Evolutionary conservation across 2,329 filamentous ascomycete genomes (phyloP), one percentile per base, ranked within the genome.

Genomic region (Epichloe coenophiala): DNA sequence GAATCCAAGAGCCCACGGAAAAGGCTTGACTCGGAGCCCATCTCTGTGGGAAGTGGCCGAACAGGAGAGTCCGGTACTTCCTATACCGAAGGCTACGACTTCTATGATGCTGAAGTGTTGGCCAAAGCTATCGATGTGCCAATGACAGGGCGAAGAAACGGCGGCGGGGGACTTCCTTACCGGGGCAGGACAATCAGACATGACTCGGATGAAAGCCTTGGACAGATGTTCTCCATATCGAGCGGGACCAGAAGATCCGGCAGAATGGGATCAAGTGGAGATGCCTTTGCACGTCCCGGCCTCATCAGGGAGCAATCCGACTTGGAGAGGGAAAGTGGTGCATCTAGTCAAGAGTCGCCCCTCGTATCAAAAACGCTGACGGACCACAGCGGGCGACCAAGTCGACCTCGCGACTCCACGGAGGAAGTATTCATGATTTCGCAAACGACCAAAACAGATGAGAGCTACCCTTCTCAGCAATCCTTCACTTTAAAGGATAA

Each of bases 61-160:
- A 78, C 73, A 57, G 71, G 68, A 42, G 56, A 58, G 39, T 70
- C 72, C 5, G 70, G 74, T 6, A 68, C 74, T 21, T 76, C 74
- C 12, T 75, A 69, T 58, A 77, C 74, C 1, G 79, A 82, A 55
- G 80, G 80, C 1, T 83, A 83, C 57, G 80, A 83, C 61, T 83
- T 83, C 58, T 83, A 83, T 59, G 80, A 79, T 57, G 66, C 78
- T 31, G 78, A 79, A n/a, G 73, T 69, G 31, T 62, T 75, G 50
- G 65, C 66, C 46, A 68, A 68, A 43, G 75, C 74, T 6, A 75
- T 80, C 45, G 75, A 81, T 53, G 73, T 80, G 47, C 75, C 72
- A 8, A 57, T 61, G 8, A 60, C 70, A 5, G 68, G 63, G 49
- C 69, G 66, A 55, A 67, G 67, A 49, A 53, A 69, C 48, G 68